A percentile compares a stretch with the other conserved stretches of the same genome.
Evolutionary conservation across 2,329 filamentous ascomycete genomes (phyloP).

Genomic region (Botrytis aclada): DNA sequence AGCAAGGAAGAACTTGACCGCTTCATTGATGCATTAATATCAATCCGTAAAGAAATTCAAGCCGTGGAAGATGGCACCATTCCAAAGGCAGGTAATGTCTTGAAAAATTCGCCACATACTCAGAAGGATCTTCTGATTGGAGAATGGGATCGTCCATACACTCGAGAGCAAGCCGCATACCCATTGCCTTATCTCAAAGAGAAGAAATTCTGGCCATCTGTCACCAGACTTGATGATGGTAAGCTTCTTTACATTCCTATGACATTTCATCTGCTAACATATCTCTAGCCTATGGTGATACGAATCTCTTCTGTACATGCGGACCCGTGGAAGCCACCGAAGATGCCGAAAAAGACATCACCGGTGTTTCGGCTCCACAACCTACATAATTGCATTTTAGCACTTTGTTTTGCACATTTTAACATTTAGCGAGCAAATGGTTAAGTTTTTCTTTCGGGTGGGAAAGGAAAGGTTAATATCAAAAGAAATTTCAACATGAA

Average conservation of each 20-base stretch:
- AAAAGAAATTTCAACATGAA: slow-evolving; percentile 18
- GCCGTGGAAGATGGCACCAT: slow-evolving; percentile 76
- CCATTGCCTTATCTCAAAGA: slow-evolving; percentile 77
- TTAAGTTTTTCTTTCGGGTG: slow-evolving; percentile 4
- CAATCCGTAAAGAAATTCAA: slow-evolving; percentile 80
- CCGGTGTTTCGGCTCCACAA: slow-evolving; percentile 28
- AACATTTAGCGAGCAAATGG: slow-evolving; percentile 15
- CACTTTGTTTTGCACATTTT: slow-evolving; percentile 14
- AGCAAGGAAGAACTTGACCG: slow-evolving; percentile 89
- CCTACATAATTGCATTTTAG: slow-evolving; percentile 26
- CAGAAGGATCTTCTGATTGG: slow-evolving; percentile 72
- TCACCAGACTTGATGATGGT: slow-evolving; percentile 86
- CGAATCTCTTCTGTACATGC: slow-evolving; percentile 93
- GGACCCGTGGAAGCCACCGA: slow-evolving; percentile 84
- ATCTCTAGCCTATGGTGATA: slow-evolving; percentile 73
- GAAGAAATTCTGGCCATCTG: slow-evolving; percentile 97
- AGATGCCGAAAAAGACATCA: slow-evolving; percentile 33
- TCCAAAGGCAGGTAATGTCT: slow-evolving; percentile 73
- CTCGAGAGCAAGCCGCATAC: slow-evolving; percentile 79
- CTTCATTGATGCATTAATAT: slow-evolving; percentile 85
- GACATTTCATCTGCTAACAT: slow-evolving; percentile 26
- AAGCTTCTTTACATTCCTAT: slow-evolving; percentile 41
- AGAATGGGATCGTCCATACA: slow-evolving; percentile 82
- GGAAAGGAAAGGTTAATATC: slow-evolving; percentile 1
- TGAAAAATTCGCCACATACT: slow-evolving; percentile 87